A percentile compares a stretch with the other conserved stretches of the same genome.
phyloP scores from a whole-genome alignment of 805 yeast genomes.

The Zygosaccharomyces pseudorouxii region DNA sequence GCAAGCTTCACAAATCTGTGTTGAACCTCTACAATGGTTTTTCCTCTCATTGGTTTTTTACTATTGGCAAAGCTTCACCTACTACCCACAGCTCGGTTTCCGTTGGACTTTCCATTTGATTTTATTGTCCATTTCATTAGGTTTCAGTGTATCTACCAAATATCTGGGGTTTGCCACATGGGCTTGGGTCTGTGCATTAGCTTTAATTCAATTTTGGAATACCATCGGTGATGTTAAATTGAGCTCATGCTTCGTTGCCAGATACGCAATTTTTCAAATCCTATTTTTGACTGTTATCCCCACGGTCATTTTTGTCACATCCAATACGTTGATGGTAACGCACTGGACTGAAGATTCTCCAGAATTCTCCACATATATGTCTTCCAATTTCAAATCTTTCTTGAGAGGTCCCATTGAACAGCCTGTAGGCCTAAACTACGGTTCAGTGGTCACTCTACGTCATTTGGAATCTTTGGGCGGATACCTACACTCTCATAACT shows the following conservation, averaged over 20 bases:
- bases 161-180: slow-evolving; percentile 67
- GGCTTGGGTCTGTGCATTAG: slow-evolving; percentile 53
- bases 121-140: slow-evolving; percentile 50
- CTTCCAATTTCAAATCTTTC: slow-evolving; percentile 64
- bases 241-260: slow-evolving; percentile 35
- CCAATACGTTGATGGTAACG: slow-evolving; percentile 49
- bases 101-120: slow-evolving; percentile 52
- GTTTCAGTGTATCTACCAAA: slow-evolving; percentile 56
- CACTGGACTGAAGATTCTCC: slow-evolving; percentile 17
- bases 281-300: slow-evolving; percentile 52
- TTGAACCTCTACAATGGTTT: slow-evolving; percentile 44
- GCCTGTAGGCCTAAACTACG: slow-evolving; percentile 67
- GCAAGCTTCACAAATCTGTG: slow-evolving; percentile 14
- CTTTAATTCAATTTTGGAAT: slow-evolving; percentile 57
- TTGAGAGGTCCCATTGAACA: slow-evolving; percentile 37
- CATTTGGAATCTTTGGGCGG: slow-evolving; percentile 67
- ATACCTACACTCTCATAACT: slow-evolving; percentile 74
- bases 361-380: slow-evolving; percentile 41
- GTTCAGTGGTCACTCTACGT: slow-evolving; percentile 66
- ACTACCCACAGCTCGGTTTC: slow-evolving; percentile 41
- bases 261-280: slow-evolving; percentile 40
- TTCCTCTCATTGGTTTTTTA: slow-evolving; percentile 46
- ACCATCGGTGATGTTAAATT: slow-evolving; percentile 63
- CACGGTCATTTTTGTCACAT: slow-evolving; percentile 47
- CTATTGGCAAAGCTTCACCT: slow-evolving; percentile 47